Evolutionary conservation across 306 rosid species (phyloP).

Genomic region (Rosa rugosa): DNA sequence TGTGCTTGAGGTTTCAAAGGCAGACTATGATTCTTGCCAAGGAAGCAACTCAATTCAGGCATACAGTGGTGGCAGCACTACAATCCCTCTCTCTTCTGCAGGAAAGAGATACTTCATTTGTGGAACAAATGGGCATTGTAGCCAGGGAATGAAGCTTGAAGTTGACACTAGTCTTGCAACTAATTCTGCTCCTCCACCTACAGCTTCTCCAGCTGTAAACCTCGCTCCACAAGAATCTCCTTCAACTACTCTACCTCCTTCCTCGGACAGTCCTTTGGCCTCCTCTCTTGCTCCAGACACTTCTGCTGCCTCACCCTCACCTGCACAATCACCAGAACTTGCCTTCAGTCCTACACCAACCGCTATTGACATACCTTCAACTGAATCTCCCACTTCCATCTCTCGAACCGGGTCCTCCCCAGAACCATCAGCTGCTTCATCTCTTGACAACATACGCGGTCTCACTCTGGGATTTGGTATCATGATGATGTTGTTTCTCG

Average conservation of each 20-base stretch:
- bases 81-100: conserved; percentile 55
- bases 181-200: conserved; percentile 37
- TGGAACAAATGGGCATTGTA: conserved; percentile 69
- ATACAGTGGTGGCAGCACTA: conserved; percentile 58
- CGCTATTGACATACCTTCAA: conserved; percentile 49
- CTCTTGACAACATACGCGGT: conserved; percentile 29
- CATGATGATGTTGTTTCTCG: conserved; percentile 34
- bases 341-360: conserved; percentile 13
- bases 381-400: conserved; percentile 32
- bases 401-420: conserved; percentile 27
- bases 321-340: background rate
- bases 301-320: background rate
- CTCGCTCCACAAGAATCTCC: conserved; percentile 29
- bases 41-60: conserved; percentile 50
- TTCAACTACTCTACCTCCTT: conserved; percentile 36
- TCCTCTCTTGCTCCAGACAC: conserved; percentile 3
- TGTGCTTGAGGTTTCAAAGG: conserved; percentile 70
- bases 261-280: conserved; percentile 5
- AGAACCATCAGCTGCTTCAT: conserved; percentile 42
- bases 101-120: conserved; percentile 89
- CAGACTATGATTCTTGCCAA: conserved; percentile 68
- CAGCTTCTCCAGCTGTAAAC: conserved; percentile 31
- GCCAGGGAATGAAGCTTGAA: conserved; percentile 72
- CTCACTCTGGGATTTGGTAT: conserved; percentile 36
- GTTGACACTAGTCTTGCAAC: conserved; percentile 63